A percentile compares a stretch with the other conserved stretches of the same genome.
Conservation (phyloP, 78 protist species). For the Dictyostelium intermedium region DNA sequence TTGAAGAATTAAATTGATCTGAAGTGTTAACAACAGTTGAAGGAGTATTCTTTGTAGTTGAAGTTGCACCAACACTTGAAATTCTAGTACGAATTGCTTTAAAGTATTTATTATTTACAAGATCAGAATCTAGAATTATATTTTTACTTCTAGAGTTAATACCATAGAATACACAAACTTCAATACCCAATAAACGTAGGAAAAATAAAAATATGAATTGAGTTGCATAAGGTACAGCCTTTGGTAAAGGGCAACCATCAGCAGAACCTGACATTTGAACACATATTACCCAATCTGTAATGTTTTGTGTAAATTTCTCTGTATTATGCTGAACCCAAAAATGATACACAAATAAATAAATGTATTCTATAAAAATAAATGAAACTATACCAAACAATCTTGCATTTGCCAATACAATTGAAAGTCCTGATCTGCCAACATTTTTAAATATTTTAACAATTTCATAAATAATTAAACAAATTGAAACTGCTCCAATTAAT, state of each 20-base stretch:
- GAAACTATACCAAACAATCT: conserved; percentile 33
- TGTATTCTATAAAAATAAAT: conserved; percentile 5
- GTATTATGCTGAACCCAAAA: conserved; percentile 22
- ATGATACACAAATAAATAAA: conserved; percentile 43
- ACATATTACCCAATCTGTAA: conserved; percentile 33
- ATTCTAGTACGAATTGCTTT: neutral
- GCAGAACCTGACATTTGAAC: neutral
- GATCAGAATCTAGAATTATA: conserved; percentile 12
- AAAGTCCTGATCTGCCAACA: neutral
- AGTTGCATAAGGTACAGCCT: conserved; percentile 18
- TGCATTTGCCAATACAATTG: neutral
- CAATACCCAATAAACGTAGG: conserved; percentile 46
- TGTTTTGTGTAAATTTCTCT: neutral
- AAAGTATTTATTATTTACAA: conserved; percentile 44
- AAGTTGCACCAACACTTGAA: neutral
- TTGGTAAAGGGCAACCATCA: neutral
- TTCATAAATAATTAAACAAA: conserved; percentile 37
- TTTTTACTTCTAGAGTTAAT: conserved; percentile 10
- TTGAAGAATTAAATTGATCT: neutral
- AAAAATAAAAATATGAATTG: conserved; percentile 57
- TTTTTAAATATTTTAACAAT: neutral
- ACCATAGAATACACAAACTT: conserved; percentile 48
- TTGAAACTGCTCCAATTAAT: conserved; percentile 24
- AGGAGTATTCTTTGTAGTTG: neutral
- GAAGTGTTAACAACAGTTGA: neutral